phyloP scores from a whole-genome alignment of 1,284 basidiomycete genomes.

The Tausonia pullulans region DNA sequence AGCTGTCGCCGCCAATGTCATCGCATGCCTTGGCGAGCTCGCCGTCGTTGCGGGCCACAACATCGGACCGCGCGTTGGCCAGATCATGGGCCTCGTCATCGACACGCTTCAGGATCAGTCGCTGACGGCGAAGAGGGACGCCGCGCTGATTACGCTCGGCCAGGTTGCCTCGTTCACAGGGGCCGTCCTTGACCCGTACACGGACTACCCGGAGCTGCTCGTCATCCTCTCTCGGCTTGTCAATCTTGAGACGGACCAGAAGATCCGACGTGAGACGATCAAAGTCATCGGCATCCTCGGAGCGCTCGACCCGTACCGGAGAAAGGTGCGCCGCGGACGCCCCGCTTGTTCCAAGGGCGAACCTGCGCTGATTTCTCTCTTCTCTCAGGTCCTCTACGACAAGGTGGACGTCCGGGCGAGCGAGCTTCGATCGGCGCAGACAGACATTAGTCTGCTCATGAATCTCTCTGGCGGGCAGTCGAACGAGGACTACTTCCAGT shows the following conservation, averaged over 20 bases:
- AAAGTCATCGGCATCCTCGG: conserved; percentile 93
- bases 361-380: background rate
- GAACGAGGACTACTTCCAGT: conserved; percentile 95
- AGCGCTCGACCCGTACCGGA: conserved; percentile 92
- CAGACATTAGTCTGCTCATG: conserved; percentile 46
- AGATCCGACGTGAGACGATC: conserved; percentile 75
- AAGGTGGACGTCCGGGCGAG: conserved; percentile 56
- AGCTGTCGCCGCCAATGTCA: conserved; percentile 80
- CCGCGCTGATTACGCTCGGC: conserved; percentile 85
- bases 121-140: conserved; percentile 65
- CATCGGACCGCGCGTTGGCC: conserved; percentile 65
- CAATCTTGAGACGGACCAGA: conserved; percentile 64
- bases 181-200: conserved; percentile 81
- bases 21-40: conserved; percentile 91
- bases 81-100: conserved; percentile 84
- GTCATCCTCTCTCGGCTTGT: conserved; percentile 77
- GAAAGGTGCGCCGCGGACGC: conserved; percentile 52
- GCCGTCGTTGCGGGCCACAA: conserved; percentile 91
- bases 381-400: conserved; percentile 16
- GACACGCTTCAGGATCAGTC: conserved; percentile 75
- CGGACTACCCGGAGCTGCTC: conserved; percentile 85
- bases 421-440: conserved; percentile 39
- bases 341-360: background rate
- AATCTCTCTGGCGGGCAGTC: conserved; percentile 46
- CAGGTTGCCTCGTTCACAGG: conserved; percentile 94